Evolutionary conservation across 2,329 filamentous ascomycete genomes (phyloP).

Genomic region (Aspergillus aculeatus): DNA sequence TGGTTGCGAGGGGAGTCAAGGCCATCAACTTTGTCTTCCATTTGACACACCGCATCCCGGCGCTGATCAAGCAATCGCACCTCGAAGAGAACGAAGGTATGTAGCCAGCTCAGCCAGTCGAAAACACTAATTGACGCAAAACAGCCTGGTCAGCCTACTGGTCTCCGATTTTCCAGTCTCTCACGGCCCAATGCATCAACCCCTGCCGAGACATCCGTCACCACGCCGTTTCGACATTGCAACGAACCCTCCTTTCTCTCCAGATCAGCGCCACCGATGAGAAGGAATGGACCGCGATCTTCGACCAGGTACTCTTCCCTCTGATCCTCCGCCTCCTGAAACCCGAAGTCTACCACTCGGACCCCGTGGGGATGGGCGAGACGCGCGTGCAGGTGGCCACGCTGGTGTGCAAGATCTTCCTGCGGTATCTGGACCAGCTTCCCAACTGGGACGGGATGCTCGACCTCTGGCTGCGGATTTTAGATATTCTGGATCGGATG

Average conservation of each 20-base stretch:
- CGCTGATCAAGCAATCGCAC: conserved; percentile 88
- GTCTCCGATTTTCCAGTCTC: conserved; percentile 86
- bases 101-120: conserved; percentile 17
- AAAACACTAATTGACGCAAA: background rate
- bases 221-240: conserved; percentile 80
- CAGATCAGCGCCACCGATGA: conserved; percentile 81
- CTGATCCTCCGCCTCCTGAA: conserved; percentile 84
- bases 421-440: conserved; percentile 85
- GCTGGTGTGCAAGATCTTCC: conserved; percentile 88
- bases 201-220: conserved; percentile 90
- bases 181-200: conserved; percentile 89
- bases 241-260: conserved; percentile 80
- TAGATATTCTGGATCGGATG: conserved; percentile 91
- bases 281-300: conserved; percentile 92
- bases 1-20: conserved; percentile 74
- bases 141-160: conserved; percentile 95
- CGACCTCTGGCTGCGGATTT: conserved; percentile 86
- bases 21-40: conserved; percentile 79
- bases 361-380: conserved; percentile 91
- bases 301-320: conserved; percentile 89
- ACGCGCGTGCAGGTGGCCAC: conserved; percentile 89
- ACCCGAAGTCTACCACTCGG: conserved; percentile 89
- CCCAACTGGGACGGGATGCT: conserved; percentile 86
- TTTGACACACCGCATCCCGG: conserved; percentile 76
- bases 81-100: conserved; percentile 79